These are phyloP conservation scores for Cladosporium cucumerinum DNA, from an alignment of 2,329 filamentous ascomycete species.

Conservation along the genomic window DNA sequence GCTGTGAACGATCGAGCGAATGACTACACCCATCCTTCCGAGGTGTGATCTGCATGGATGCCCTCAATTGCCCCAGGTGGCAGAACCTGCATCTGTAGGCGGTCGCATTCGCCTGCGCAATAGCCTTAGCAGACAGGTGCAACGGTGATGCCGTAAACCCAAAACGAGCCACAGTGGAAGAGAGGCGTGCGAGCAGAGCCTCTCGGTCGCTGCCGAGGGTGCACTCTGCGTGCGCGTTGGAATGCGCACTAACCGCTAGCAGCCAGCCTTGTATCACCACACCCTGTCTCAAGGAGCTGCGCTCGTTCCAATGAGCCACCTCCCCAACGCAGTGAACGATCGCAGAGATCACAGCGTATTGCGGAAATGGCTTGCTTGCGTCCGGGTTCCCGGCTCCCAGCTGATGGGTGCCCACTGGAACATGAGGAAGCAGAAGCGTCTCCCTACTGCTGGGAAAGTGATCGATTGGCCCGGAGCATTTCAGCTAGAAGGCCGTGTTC, in stretches of 20 bases:
- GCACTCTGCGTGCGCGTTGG: constrained; percentile 18
- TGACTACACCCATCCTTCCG: neutral
- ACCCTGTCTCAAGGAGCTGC: constrained; percentile 25
- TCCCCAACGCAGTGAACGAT: constrained; percentile 6
- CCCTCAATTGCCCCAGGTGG: constrained; percentile 5
- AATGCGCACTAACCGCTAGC: constrained; percentile 28
- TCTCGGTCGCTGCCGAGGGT: constrained; percentile 27
- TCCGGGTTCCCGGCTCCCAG: constrained; percentile 10
- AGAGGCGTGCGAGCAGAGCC: constrained; percentile 2
- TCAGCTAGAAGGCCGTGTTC: constrained; percentile 4
- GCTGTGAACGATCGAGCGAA: constrained; percentile 9
- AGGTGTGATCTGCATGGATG: constrained; percentile 1
- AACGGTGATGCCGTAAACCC: constrained; percentile 14
- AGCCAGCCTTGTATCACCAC: constrained; percentile 29
- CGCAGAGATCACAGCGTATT: constrained; percentile 19
- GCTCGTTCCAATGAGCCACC: constrained; percentile 22
- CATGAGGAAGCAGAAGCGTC: constrained; percentile 2
- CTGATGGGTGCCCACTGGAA: constrained; percentile 10
- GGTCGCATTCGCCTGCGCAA: constrained; percentile 1
- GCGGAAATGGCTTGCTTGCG: constrained; percentile 27
- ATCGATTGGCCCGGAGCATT: constrained; percentile 1
- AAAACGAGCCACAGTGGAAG: constrained; percentile 11
- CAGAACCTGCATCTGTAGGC: constrained; percentile 12
- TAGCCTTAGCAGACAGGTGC: constrained; percentile 3
- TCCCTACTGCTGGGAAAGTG: neutral